Conservation (phyloP, 2,329 filamentous ascomycete genomes). For the Triangularia setosa region DNA sequence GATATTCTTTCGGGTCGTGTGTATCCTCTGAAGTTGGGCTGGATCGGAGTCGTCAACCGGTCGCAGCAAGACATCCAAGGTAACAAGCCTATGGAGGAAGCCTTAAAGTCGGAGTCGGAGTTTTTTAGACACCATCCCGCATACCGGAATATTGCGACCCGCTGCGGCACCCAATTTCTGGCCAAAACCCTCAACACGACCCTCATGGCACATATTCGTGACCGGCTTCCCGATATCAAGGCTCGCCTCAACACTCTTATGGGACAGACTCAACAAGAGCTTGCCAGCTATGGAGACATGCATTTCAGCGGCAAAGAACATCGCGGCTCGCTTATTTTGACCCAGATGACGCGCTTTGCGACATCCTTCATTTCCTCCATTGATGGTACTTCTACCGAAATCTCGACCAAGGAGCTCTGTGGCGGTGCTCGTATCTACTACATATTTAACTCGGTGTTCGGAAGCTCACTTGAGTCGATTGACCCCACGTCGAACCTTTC, state of each 20-base stretch:
- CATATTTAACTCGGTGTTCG: slow-evolving; percentile 98
- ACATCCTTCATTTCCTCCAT: slow-evolving; percentile 98
- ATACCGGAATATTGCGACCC: slow-evolving; percentile 89
- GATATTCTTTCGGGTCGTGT: slow-evolving; percentile 97
- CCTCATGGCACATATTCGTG: slow-evolving; percentile 92
- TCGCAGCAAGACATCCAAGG: slow-evolving; percentile 98
- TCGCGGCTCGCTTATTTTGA: slow-evolving; percentile 86
- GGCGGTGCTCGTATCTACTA: slow-evolving; percentile 96
- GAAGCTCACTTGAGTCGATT: slow-evolving; percentile 91
- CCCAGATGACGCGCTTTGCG: slow-evolving; percentile 97
- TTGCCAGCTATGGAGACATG: slow-evolving; percentile 96
- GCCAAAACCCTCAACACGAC: slow-evolving; percentile 94
- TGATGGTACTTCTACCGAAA: slow-evolving; percentile 96
- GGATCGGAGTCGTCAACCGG: slow-evolving; percentile 96
- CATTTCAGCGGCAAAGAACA: slow-evolving; percentile 98
- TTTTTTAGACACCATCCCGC: slow-evolving; percentile 98
- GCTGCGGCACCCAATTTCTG: slow-evolving; percentile 90
- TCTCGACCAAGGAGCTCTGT: slow-evolving; percentile 96
- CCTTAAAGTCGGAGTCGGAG: slow-evolving; percentile 81
- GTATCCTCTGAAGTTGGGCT: slow-evolving; percentile 93
- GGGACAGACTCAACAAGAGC: slow-evolving; percentile 98
- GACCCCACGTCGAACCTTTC: slow-evolving; percentile 95
- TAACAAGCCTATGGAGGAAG: slow-evolving; percentile 91
- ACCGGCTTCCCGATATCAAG: slow-evolving; percentile 95
- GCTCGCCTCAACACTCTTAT: slow-evolving; percentile 95